Evolutionary conservation across 768 basidiomycete species (phyloP).

Genomic region (Pulveroboletus sp.): DNA sequence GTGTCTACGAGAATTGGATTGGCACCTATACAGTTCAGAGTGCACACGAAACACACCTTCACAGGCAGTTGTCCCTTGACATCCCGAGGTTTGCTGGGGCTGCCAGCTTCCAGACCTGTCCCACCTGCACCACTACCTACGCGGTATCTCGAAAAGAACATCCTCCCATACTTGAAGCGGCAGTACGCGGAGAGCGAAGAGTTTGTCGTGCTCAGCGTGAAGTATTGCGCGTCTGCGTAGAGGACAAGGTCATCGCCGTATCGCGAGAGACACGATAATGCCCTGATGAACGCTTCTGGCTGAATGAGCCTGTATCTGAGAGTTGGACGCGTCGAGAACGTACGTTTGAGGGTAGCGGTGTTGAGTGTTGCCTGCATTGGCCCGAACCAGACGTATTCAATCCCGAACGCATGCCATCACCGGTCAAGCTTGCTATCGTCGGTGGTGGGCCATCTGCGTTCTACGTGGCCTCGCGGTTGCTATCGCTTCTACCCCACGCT

Average conservation of each 20-base stretch:
- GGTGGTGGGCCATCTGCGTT: constrained; percentile 98
- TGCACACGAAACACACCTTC: constrained; percentile 45
- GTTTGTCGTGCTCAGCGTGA: constrained; percentile 72
- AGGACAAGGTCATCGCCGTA: constrained; percentile 80
- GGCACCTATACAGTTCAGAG: not conserved
- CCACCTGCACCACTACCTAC: constrained; percentile 29
- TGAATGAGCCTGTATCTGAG: constrained; percentile 21
- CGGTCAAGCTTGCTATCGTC: constrained; percentile 77
- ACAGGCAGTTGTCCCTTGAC: constrained; percentile 65
- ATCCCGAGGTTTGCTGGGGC: constrained; percentile 34
- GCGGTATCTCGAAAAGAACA: constrained; percentile 68
- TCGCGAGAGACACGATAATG: constrained; percentile 69
- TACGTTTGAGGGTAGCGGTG: constrained; percentile 49
- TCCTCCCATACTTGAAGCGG: constrained; percentile 62
- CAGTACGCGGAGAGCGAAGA: constrained; percentile 79
- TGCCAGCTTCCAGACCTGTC: constrained; percentile 10
- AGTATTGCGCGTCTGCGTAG: constrained; percentile 52
- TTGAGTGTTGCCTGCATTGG: constrained; percentile 68
- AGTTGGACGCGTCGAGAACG: constrained; percentile 3
- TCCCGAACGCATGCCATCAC: constrained; percentile 9
- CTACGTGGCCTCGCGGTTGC: constrained; percentile 85
- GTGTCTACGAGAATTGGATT: constrained; percentile 39
- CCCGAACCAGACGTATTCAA: constrained; percentile 1
- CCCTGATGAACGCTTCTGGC: constrained; percentile 63
- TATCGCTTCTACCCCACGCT: constrained; percentile 50